Percentiles rank a stretch among this genome's conserved stretches.
These are phyloP conservation scores for Ascoidea asiatica DNA, from an alignment of 805 yeast genomes.

Conservation along the genomic window DNA sequence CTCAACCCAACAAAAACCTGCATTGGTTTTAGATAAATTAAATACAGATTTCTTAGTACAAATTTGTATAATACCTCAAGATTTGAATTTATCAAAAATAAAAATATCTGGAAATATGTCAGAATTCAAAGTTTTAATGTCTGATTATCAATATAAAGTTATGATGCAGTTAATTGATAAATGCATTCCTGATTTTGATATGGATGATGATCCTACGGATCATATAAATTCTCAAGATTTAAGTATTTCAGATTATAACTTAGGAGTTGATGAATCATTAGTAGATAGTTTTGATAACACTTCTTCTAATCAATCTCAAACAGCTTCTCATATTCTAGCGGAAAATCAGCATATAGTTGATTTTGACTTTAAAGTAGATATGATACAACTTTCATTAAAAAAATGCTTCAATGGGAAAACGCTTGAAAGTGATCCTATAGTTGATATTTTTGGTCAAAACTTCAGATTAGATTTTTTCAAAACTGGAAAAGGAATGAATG, in stretches of 20 bases:
- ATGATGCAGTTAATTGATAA: conserved; percentile 66
- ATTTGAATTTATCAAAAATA: conserved; percentile 56
- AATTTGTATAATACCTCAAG: conserved; percentile 74
- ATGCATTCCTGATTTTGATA: conserved; percentile 42
- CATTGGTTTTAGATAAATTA: conserved; percentile 62
- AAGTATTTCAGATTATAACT: neutral
- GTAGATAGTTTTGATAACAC: neutral
- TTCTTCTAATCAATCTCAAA: neutral
- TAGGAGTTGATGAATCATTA: neutral
- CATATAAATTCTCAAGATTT: neutral
- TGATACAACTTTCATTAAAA: conserved; percentile 45
- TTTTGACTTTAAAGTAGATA: conserved; percentile 53
- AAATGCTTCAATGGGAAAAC: conserved; percentile 54
- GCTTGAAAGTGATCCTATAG: conserved; percentile 50
- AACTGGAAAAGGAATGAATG: conserved; percentile 46
- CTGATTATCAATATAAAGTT: conserved; percentile 83
- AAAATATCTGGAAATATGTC: conserved; percentile 73
- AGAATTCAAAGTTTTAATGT: conserved; percentile 51
- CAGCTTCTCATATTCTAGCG: neutral
- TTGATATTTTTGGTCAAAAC: conserved; percentile 59
- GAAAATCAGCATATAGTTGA: conserved; percentile 23
- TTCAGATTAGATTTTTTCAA: conserved; percentile 47
- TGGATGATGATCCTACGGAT: conserved; percentile 19
- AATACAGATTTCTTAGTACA: conserved; percentile 65
- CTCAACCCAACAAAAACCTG: conserved; percentile 13